Conservation (phyloP, 352 stramenopile species). For the Aphanomyces invadans region DNA sequence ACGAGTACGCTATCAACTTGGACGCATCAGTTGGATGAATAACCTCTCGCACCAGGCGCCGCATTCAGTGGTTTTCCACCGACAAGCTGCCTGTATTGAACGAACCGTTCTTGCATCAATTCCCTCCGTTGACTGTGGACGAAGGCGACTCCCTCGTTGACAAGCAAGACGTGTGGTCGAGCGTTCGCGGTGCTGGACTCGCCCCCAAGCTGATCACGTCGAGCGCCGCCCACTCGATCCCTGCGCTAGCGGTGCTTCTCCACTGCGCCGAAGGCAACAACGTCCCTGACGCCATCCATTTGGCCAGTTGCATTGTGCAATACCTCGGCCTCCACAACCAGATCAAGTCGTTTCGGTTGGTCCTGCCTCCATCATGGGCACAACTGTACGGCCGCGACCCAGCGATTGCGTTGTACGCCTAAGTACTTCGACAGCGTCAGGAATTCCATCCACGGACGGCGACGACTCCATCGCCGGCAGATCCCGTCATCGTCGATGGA, state of each 20-base stretch:
- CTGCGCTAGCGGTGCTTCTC: slow-evolving; percentile 56
- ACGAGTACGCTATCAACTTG: slow-evolving; percentile 33
- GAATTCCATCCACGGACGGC: not conserved
- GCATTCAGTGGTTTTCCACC: slow-evolving; percentile 11
- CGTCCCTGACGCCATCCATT: slow-evolving; percentile 51
- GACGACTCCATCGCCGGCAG: not conserved
- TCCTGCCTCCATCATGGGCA: slow-evolving; percentile 51
- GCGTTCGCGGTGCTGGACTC: slow-evolving; percentile 50
- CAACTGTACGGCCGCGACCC: slow-evolving; percentile 55
- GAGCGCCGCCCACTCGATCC: slow-evolving; percentile 32
- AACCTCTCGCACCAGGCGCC: not conserved
- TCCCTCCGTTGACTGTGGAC: slow-evolving; percentile 29
- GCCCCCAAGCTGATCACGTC: slow-evolving; percentile 41
- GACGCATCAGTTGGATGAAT: not conserved
- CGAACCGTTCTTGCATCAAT: slow-evolving; percentile 34
- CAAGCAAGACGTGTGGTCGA: slow-evolving; percentile 33
- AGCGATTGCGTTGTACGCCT: slow-evolving; percentile 13
- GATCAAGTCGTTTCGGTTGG: slow-evolving; percentile 32
- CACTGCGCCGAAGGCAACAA: slow-evolving; percentile 74
- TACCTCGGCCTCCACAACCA: slow-evolving; percentile 32
- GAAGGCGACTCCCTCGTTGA: slow-evolving; percentile 13
- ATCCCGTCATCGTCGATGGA: no score
- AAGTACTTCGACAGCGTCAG: not conserved
- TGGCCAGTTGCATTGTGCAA: slow-evolving; percentile 43
- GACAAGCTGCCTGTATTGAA: slow-evolving; percentile 27